phyloP scores from a whole-genome alignment of 139 green algal genomes.

The Pycnococcus provasolii region DNA sequence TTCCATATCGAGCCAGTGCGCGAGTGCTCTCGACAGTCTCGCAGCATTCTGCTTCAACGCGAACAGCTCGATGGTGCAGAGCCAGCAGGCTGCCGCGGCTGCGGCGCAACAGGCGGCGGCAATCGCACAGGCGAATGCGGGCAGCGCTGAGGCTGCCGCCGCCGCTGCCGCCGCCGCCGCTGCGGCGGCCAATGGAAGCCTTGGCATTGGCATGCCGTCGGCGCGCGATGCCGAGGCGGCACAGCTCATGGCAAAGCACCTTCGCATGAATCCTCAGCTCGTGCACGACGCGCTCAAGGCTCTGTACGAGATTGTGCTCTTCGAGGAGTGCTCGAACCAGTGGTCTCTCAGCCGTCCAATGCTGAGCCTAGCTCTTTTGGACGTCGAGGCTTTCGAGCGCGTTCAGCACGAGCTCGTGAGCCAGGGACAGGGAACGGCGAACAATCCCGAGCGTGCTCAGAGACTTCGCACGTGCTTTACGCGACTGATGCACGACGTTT shows the following conservation, averaged over 20 bases:
- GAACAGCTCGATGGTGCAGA: conserved; percentile 9
- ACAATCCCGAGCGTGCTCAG: conserved; percentile 31
- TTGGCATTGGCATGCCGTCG: too few species aligned
- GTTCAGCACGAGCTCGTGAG: conserved; percentile 5
- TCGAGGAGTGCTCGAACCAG: conserved; percentile 95
- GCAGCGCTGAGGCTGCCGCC: neutral
- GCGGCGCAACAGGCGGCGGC: conserved; percentile 32
- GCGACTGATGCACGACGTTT: conserved; percentile 84
- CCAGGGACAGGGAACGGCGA: conserved; percentile 11
- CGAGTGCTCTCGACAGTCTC: conserved; percentile 81
- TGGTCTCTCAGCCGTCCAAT: conserved; percentile 90
- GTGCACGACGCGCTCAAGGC: conserved; percentile 50
- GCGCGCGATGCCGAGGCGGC: neutral
- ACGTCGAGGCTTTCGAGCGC: conserved; percentile 54
- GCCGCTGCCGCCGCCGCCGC: neutral
- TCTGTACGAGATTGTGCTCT: conserved; percentile 93
- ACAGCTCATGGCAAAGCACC: conserved; percentile 49
- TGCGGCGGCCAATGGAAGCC: too few species aligned
- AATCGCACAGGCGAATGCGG: conserved; percentile 6
- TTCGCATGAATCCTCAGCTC: conserved; percentile 43
- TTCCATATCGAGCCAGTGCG: conserved; percentile 62
- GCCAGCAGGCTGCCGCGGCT: conserved; percentile 18
- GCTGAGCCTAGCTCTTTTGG: conserved; percentile 90
- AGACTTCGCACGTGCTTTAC: conserved; percentile 67
- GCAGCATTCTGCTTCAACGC: conserved; percentile 68